Evolutionary conservation across 768 basidiomycete genomes (phyloP).

Genomic region (Trametes gibbosa): DNA sequence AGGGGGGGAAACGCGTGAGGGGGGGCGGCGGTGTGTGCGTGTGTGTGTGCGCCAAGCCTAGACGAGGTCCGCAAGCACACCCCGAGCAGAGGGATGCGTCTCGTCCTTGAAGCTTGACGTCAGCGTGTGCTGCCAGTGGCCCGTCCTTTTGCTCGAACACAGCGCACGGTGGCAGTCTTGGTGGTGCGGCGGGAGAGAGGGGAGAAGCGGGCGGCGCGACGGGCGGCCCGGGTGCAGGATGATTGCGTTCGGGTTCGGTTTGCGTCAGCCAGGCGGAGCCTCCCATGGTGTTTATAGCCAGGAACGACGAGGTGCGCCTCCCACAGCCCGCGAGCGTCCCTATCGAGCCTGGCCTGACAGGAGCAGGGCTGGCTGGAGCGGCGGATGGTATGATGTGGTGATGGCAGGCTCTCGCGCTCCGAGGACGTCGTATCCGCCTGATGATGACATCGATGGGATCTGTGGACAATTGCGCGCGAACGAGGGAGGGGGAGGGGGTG

Average conservation of each 20-base stretch:
- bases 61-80: background rate
- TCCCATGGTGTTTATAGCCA: constrained; percentile 1
- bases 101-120: too few species aligned
- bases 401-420: background rate
- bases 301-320: background rate
- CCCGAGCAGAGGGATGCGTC: background rate
- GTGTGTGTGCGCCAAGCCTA: background rate
- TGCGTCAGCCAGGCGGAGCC: background rate
- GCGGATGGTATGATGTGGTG: background rate
- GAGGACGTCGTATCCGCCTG: constrained; percentile 5
- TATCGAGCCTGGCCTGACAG: too few species aligned
- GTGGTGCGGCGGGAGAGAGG: background rate
- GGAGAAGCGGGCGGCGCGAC: background rate
- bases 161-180: too few species aligned
- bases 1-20: background rate
- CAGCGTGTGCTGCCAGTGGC: too few species aligned
- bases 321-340: background rate
- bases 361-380: background rate
- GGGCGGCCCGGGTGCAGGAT: background rate
- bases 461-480: background rate
- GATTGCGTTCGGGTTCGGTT: constrained; percentile 4
- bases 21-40: background rate
- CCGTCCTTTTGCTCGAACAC: too few species aligned
- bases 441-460: background rate
- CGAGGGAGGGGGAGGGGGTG: background rate